Evolutionary conservation across 164 flowering plant species (phyloP).

Genomic region (Protea cynaroides): DNA sequence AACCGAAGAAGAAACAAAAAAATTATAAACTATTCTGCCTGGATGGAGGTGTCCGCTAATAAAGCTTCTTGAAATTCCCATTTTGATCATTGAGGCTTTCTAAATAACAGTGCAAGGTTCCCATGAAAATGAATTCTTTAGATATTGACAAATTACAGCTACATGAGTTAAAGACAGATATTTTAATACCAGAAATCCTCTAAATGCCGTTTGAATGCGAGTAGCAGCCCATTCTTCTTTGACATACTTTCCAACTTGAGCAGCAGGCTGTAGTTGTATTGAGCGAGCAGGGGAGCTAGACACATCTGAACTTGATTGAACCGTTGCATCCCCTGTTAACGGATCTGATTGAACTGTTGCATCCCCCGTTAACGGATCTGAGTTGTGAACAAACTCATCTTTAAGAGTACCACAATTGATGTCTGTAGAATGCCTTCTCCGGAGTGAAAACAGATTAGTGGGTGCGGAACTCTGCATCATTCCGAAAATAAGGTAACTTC

Average conservation of each 20-base stretch:
- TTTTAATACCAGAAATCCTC: constrained; percentile 84
- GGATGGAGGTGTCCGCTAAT: no score
- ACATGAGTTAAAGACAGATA: background rate
- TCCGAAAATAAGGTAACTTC: background rate
- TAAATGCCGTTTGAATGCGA: constrained; percentile 78
- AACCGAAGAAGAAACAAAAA: no score
- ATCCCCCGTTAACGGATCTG: constrained; percentile 29
- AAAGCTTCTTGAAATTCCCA: background rate
- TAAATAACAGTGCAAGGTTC: background rate
- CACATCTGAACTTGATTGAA: constrained; percentile 27
- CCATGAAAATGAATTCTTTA: background rate
- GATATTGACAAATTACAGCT: background rate
- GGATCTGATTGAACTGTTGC: constrained; percentile 20
- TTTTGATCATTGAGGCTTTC: background rate
- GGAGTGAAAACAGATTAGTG: constrained; percentile 42
- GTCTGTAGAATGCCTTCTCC: constrained; percentile 56
- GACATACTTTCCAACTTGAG: constrained; percentile 26
- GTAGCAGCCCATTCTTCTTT: constrained; percentile 81
- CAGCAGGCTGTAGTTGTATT: constrained; percentile 31
- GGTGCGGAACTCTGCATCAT: constrained; percentile 33
- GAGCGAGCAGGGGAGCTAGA: constrained; percentile 35
- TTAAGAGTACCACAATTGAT: constrained; percentile 30
- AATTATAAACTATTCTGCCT: no score
- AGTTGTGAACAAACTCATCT: constrained; percentile 29
- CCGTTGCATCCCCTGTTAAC: constrained; percentile 27